Base-by-base conservation (phyloP, 495 filamentous ascomycete genomes). In the Patellaria atrata region DNA sequence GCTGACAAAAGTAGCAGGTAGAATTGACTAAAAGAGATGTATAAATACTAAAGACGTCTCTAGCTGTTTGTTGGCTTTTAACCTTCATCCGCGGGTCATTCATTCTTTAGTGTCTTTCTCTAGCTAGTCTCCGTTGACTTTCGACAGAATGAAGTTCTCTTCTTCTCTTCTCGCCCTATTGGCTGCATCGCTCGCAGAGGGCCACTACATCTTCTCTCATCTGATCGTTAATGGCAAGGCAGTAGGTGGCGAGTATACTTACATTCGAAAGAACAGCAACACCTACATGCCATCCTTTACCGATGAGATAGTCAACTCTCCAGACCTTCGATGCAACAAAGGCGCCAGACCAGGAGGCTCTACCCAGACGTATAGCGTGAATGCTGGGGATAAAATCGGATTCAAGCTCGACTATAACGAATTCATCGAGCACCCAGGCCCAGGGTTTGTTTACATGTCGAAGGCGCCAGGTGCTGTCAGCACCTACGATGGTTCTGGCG, bases 181-280 rank as follows among this genome's bases (percentile, higher is more conserved):
- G 15, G 43, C 43, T n/a, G 25, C 33, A 5, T 33, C 37, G 19
- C n/a, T 20, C 17, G 7, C 27, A 2, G 27, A 33, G 11, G 41
- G 40, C 7, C 42, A 50, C 31, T 50, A 50, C 39, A 50, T 45
- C 34, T 50, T 45, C 42, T 45, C 44, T 35, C 33, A 32, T n/a
- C 43, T 50, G 12, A 45, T 45, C 25, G 42, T 50, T 31, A 50
- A 50, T 23, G 47, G 47, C 22, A 23, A 41, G 11, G 31, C 34
- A 25, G 39, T 45, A 20, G 42, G 47, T 22, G 43, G 42, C 25
- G 47, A 50, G 29, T 50, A 45, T 22, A 37, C 37, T 23, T 50
- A 50, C 38, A 33, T 35, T 3, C 42, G 47, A 38, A 41, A 50
- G 28, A 45, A 50, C 42, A 29, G 13, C 24, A 45, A 50, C 34